Evolutionary conservation across 768 basidiomycete species (phyloP), one percentile per base, ranked within the genome.

Genomic region (Macrolepiota fuliginosa): DNA sequence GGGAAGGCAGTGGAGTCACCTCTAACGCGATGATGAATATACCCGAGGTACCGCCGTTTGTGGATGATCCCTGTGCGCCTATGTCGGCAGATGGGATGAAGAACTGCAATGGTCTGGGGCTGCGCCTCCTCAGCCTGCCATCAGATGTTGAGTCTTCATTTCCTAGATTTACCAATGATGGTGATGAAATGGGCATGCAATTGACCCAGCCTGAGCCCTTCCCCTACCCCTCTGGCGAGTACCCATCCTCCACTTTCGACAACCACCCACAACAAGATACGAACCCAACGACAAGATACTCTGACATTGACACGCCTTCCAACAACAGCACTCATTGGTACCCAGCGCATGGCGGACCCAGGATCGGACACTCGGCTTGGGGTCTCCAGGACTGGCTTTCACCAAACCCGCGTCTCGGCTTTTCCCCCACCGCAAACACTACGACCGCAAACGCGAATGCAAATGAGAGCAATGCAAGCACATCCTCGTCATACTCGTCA

Each of bases 291-390:
- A 12, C 32, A 10, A 27, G 50, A 35, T 51, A 29, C 3, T 85
- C 88, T 3, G 82, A 81, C 17, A 66, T 87, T 35, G 85, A 88
- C 63, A 90, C 87, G 0, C 87, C 87, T 0, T 35, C 42, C 36
- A 39, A 40, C 32, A 58, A 24, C 45, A 42, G 27, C 37, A 2
- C 56, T 49, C 56, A 57, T 49, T 13, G 35, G 25, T 29, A 35
- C 2, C 19, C 46, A n/a, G n/a, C 55, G 24, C 24, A 39, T n/a
- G 52, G 40, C 24, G 58, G 58, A 54, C 37, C 77, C 61, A 91
- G 88, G 78, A 92, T 93, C 56, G 91, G 91, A 47, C 91, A 92
- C 72, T 90, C 89, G 9, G 89, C 91, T 0, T 93, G 91, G 91
- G 90, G 89, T 3, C 80, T 88, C 11, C 82, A 87, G 50, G 91